Percentiles rank a stretch among this genome's conserved stretches.
phyloP scores from a whole-genome alignment of 257 asterid species.

The Penstemon barbatus region DNA sequence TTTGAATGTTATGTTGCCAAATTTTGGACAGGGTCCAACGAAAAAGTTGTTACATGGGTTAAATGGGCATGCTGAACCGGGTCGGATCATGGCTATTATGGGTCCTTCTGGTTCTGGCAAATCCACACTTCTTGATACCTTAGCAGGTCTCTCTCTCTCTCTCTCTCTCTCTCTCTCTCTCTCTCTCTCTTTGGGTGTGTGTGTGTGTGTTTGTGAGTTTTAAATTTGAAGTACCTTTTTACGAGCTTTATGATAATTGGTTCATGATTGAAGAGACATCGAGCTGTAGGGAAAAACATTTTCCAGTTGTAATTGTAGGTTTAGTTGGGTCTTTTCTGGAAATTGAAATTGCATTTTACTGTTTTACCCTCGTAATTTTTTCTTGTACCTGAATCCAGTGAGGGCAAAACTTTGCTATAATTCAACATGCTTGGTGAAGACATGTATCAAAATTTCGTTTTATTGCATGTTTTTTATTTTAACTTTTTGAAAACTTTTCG shows the following conservation, averaged over 20 bases:
- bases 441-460: too few relatives aligned
- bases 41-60: slow-evolving; percentile 73
- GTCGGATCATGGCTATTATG: slow-evolving; percentile 95
- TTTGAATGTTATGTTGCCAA: slow-evolving; percentile 71
- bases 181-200: not conserved
- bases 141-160: slow-evolving; percentile 58
- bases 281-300: not conserved
- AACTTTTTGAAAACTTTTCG: too few relatives aligned
- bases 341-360: not conserved
- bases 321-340: not conserved
- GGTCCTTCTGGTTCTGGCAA: slow-evolving; percentile 99
- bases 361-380: too few relatives aligned
- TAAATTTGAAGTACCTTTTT: not conserved
- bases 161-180: not conserved
- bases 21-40: slow-evolving; percentile 70
- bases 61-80: slow-evolving; percentile 84
- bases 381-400: not conserved
- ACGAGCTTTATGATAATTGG: not conserved
- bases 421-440: not conserved
- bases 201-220: not conserved
- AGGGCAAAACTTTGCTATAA: not conserved
- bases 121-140: slow-evolving; percentile 94
- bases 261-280: not conserved
- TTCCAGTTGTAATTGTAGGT: not conserved
- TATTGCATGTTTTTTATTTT: too few relatives aligned